A percentile compares a stretch with the other conserved stretches of the same genome.
phyloP scores from a whole-genome alignment of 2,329 filamentous ascomycete species.

The Monosporascus sp. region DNA sequence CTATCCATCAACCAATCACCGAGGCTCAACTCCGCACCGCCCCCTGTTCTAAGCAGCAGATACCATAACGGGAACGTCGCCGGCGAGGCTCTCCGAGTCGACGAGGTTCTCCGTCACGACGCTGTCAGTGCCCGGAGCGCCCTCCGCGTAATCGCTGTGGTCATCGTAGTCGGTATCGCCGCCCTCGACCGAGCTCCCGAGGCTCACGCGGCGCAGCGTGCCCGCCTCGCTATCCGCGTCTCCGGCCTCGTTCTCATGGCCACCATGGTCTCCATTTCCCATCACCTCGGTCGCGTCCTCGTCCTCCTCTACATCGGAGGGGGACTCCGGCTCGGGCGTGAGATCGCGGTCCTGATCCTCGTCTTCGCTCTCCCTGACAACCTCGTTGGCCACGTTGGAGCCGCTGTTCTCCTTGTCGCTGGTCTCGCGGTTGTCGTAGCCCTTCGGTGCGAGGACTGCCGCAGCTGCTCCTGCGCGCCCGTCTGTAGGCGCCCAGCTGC shows the following conservation, averaged over 20 bases:
- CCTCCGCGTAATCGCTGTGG: slow-evolving; percentile 46
- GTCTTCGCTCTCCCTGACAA: slow-evolving; percentile 22
- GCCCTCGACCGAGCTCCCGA: slow-evolving; percentile 41
- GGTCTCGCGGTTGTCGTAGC: slow-evolving; percentile 51
- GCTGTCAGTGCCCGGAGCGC: slow-evolving; percentile 27
- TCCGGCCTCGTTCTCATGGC: slow-evolving; percentile 10
- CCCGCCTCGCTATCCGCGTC: slow-evolving; percentile 45
- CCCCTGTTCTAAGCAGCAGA: slow-evolving; percentile 20
- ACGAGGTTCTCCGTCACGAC: slow-evolving; percentile 24
- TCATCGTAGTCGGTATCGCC: slow-evolving; percentile 34
- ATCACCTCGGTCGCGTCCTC: slow-evolving; percentile 19
- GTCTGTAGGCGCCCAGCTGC: slow-evolving; percentile 55
- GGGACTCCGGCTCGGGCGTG: not conserved
- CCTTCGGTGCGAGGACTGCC: slow-evolving; percentile 31
- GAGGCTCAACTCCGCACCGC: not conserved
- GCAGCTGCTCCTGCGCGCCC: slow-evolving; percentile 20
- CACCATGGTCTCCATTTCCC: slow-evolving; percentile 4
- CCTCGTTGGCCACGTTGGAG: slow-evolving; percentile 20
- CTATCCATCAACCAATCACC: not conserved
- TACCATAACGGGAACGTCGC: slow-evolving; percentile 31
- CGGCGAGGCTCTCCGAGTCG: slow-evolving; percentile 24
- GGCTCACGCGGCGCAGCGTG: slow-evolving; percentile 43
- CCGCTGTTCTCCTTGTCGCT: slow-evolving; percentile 49
- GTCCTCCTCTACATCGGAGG: slow-evolving; percentile 20
- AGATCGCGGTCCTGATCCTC: slow-evolving; percentile 17